Base-by-base conservation (phyloP, 345 rosid species). In the Pistacia atlantica region DNA sequence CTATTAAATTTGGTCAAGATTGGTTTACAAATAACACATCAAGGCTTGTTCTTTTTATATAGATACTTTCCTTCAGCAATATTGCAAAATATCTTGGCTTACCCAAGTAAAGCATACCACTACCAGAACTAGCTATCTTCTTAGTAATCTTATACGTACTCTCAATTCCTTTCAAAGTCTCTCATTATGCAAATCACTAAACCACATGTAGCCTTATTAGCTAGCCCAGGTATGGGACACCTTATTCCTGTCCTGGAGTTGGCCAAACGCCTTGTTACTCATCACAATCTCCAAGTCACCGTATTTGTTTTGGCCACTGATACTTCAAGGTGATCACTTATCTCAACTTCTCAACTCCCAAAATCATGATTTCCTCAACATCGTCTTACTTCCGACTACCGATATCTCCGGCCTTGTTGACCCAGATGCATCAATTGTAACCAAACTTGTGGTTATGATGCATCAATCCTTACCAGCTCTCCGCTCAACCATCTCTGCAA, bases 151-250 rank as follows among this genome's bases (percentile, higher is more conserved):
- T 1, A 31, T 31, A 5, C 6, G 31, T 37, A 18, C 48, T 31
- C 33, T 31, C 33, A 31, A 35, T 5, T 59, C 42, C 17, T 71
- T 57, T 12, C 11, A 37, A 20, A 42, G 22, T 25, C 42, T 72
- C 33, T 11, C 48, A 11, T 64, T 63, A 76, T 71, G 73, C 31
- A 82, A 52, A 70, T 22, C 48, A 60, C 33, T 17, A 80, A 80
- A 57, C 73, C 85, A 42, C 90, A 81, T 56, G 42, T 72, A 17
- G 80, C 80, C 18, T 18, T 89, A 16, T 78, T 89, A 0, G 71
- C 89, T 1, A 84, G 87, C 65, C 91, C 89, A 0, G 91, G 93
- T 58, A 69, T 86, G 82, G 91, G 91, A 1, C 93, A 87, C 79
- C 78, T 87, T 3, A 87, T 83, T 79, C 91, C 93, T 0, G 64